A percentile compares a stretch with the other conserved stretches of the same genome.
Evolutionary conservation across 352 stramenopile genomes (phyloP).

Genomic region (Globisporangium mamillatum): DNA sequence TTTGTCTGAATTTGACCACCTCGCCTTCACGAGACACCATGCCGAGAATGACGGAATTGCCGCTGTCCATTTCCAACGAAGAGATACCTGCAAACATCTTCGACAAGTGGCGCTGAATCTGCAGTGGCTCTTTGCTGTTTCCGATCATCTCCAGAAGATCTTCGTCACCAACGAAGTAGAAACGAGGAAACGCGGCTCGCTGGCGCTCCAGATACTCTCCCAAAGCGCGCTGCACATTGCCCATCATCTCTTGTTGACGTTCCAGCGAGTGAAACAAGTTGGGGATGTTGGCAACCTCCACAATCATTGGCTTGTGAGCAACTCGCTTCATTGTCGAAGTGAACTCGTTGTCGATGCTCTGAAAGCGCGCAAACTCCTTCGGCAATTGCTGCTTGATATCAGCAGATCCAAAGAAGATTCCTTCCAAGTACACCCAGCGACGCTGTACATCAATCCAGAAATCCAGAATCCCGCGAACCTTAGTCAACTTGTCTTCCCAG

Average conservation of each 20-base stretch:
- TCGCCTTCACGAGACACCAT: constrained; percentile 99
- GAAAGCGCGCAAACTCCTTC: constrained; percentile 98
- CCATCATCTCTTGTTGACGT: constrained; percentile 96
- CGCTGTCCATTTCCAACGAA: constrained; percentile 83
- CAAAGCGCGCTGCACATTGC: constrained; percentile 99
- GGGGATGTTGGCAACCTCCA: constrained; percentile 91
- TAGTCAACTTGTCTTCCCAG: constrained; percentile 98
- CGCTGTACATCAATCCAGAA: constrained; percentile 99
- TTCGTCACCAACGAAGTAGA: constrained; percentile 99
- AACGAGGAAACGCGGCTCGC: constrained; percentile 95
- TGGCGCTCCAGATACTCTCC: constrained; percentile 99
- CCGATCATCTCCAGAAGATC: constrained; percentile 99
- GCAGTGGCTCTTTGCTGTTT: constrained; percentile 97
- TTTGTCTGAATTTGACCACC: constrained; percentile 91
- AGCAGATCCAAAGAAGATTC: constrained; percentile 98
- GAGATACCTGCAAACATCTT: constrained; percentile 99
- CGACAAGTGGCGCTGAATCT: constrained; percentile 95
- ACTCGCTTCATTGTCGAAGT: constrained; percentile 98
- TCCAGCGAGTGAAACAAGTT: constrained; percentile 93
- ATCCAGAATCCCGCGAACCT: constrained; percentile 96
- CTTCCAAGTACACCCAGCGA: constrained; percentile 99
- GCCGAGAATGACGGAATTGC: constrained; percentile 69
- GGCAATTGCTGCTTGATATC: constrained; percentile 99
- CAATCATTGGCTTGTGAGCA: constrained; percentile 94
- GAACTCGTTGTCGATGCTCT: constrained; percentile 99